Evolutionary conservation across 2,329 filamentous ascomycete genomes (phyloP).

Genomic region (Penicillium sp.): DNA sequence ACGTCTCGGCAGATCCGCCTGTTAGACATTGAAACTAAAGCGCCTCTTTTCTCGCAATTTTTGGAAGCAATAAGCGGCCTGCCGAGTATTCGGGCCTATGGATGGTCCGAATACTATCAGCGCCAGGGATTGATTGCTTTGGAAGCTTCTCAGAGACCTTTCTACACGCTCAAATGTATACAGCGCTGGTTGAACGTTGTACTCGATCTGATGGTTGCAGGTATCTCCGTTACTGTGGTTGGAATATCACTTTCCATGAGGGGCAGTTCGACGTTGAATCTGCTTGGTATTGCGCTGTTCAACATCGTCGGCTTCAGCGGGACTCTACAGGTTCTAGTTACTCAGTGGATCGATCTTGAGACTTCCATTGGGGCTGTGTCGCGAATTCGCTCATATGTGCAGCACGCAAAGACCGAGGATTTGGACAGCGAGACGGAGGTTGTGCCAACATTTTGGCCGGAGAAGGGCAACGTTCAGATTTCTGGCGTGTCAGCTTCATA

Average conservation of each 20-base stretch:
- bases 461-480: conserved; percentile 40
- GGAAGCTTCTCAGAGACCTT: conserved; percentile 46
- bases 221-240: conserved; percentile 25
- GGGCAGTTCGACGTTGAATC: conserved; percentile 11
- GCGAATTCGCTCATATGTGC: conserved; percentile 50
- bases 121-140: conserved; percentile 42
- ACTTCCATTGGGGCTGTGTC: conserved; percentile 26
- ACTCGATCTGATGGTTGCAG: conserved; percentile 27
- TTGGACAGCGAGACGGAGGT: conserved; percentile 36
- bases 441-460: conserved; percentile 39
- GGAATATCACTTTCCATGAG: conserved; percentile 20
- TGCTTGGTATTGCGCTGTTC: conserved; percentile 23
- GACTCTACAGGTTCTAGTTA: conserved; percentile 20
- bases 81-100: conserved; percentile 54
- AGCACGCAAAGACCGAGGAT: conserved; percentile 43
- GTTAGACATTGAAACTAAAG: conserved; percentile 33
- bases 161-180: conserved; percentile 48
- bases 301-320: conserved; percentile 26
- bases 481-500: conserved; percentile 41
- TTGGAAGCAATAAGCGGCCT: conserved; percentile 53
- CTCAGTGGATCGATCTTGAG: conserved; percentile 22
- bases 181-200: conserved; percentile 43
- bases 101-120: conserved; percentile 47
- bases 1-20: conserved; percentile 52
- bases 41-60: conserved; percentile 55